Evolutionary conservation across 2,329 filamentous ascomycete species (phyloP), one percentile per base, ranked within the genome.

Genomic region (Colletotrichum spaethianum): DNA sequence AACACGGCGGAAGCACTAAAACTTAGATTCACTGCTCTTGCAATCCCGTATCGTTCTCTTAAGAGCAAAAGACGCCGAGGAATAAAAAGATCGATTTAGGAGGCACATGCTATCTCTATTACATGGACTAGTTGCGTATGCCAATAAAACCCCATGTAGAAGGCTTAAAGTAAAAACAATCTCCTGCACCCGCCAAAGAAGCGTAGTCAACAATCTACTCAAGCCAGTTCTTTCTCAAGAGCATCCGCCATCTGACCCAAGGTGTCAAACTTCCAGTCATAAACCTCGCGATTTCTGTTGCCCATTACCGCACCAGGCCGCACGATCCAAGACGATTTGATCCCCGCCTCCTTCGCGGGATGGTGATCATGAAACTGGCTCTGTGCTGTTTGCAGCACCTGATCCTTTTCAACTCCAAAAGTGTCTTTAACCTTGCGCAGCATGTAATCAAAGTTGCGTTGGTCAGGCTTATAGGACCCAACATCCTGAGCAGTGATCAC

Each of bases 401-500:
- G 80, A 0, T 82, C 81, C 75, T 88, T 89, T 63, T 84, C 81
- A 0, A 92, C 79, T 0, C 88, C 89, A 75, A 93, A 90, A n/a
- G 86, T 84, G 1, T 81, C 76, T 76, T 87, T 72, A 2, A 89
- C 87, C 59, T 88, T 82, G 14, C 82, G 79, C 5, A 94, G 78
- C 85, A 94, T 85, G 77, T 91, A 90, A 67, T 89, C 85, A 70
- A 94, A 94, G 74, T 94, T 94, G 63, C 83, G 82, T 38, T 83
- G 76, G 75, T 91, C 86, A 0, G 93, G 93, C 81, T 94, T 95
- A 78, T 94, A 94, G 18, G 86, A 88, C 0, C 92, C 92, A 36
- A 94, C 88, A 50, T 93, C 90, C 78, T 94, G 85, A 0, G 93
- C 93, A 0, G 92, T 94, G 77, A 92, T 87, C 46, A 93, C 82